Conservation (phyloP, 306 rosid genomes). For the Cyamopsis tetragonoloba region DNA sequence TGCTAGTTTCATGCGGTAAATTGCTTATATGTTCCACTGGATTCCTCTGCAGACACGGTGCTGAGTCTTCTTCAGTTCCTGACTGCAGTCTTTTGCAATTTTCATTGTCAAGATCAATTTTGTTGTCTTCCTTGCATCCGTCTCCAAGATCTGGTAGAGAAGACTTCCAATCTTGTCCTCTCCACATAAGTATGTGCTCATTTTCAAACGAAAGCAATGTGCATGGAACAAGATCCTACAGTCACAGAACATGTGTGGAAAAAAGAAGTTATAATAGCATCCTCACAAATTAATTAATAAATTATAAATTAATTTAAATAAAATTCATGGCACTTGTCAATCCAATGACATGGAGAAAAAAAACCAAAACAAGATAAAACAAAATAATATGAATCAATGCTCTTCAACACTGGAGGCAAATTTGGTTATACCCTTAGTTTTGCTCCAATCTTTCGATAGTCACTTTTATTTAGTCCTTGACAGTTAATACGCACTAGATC, state of each 20-base stretch:
- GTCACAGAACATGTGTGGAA: slow-evolving; percentile 21
- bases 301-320: too few species aligned
- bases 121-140: slow-evolving; percentile 28
- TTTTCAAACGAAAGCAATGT: slow-evolving; percentile 70
- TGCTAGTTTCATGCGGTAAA: slow-evolving; percentile 24
- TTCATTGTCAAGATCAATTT: slow-evolving; percentile 19
- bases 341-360: not conserved
- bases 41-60: not conserved
- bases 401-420: slow-evolving; percentile 22
- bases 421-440: slow-evolving; percentile 67
- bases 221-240: slow-evolving; percentile 97
- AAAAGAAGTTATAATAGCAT: slow-evolving; percentile 16
- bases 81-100: slow-evolving; percentile 17
- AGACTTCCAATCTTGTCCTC: slow-evolving; percentile 75
- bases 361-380: not conserved
- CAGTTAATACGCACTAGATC: slow-evolving; percentile 86
- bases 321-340: not conserved
- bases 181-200: slow-evolving; percentile 90
- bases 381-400: not conserved
- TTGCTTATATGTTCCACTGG: slow-evolving; percentile 12
- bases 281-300: not conserved
- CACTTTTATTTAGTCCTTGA: slow-evolving; percentile 83
- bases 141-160: slow-evolving; percentile 37
- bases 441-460: slow-evolving; percentile 86
- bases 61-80: slow-evolving; percentile 25